Evolutionary conservation across 2,329 filamentous ascomycete species (phyloP).

Genomic region (Trichophyton equinum): DNA sequence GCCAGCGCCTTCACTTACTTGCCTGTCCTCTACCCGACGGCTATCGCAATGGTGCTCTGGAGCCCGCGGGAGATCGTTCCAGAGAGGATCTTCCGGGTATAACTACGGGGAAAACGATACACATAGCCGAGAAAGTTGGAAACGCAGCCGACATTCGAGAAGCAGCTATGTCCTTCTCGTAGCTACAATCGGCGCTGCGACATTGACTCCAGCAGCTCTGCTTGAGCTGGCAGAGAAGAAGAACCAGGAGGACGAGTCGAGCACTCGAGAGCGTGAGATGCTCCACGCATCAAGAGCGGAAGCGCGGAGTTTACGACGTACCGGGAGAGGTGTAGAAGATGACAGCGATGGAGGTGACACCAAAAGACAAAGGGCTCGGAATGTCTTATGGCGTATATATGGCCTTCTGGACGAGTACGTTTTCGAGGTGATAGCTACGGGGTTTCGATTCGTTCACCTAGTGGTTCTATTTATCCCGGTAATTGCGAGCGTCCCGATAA

Average conservation of each 20-base stretch:
- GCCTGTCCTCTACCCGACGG: neutral
- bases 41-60: conserved; percentile 12
- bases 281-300: conserved; percentile 68
- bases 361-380: conserved; percentile 47
- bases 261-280: conserved; percentile 78
- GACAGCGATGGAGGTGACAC: conserved; percentile 51
- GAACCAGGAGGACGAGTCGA: conserved; percentile 30
- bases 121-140: neutral
- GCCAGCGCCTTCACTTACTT: neutral
- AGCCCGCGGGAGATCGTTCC: conserved; percentile 12
- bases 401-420: conserved; percentile 52
- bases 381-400: conserved; percentile 47
- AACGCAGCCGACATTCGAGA: conserved; percentile 3
- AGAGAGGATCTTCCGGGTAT: neutral
- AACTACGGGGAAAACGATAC: neutral
- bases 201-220: conserved; percentile 46
- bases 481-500: conserved; percentile 60
- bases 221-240: conserved; percentile 45
- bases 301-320: conserved; percentile 10
- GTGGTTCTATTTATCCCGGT: conserved; percentile 85
- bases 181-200: conserved; percentile 20
- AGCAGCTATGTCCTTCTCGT: conserved; percentile 16
- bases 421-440: conserved; percentile 71
- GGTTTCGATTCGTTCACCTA: conserved; percentile 75
- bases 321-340: neutral